Evolutionary conservation across 176 grass and related monocot species (phyloP), one percentile per base, ranked within the genome.

Genomic region (Carex pumila): DNA sequence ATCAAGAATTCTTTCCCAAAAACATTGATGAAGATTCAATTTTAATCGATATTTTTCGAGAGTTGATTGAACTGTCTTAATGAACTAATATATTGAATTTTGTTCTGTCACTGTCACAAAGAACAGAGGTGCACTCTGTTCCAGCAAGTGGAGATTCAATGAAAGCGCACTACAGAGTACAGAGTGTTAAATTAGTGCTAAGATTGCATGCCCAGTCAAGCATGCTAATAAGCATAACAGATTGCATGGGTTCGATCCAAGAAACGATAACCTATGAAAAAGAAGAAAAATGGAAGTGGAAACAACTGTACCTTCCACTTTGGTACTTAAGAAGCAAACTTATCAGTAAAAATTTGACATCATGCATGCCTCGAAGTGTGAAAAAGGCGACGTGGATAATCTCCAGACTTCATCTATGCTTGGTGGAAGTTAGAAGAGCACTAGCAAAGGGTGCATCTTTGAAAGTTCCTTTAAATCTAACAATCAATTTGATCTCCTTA

Each of bases 101-200:
- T 34, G 52, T 32, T 39, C 25, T 56, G 30, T 78, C 52, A 78
- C 13, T 78, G 12, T 78, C 29, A 56, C 49, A 62, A 63, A 47
- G 32, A 64, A 59, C 36, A 81, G 79, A 64, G 18, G 15, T 60
- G 79, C 58, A 64, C 57, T 81, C 50, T 61, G 58, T 81, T 81
- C 30, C 43, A 54, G 54, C 39, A 30, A 53, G 62, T 83, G 62
- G 81, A 68, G 81, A 67, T 83, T 69, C 61, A 37, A 55, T 55
- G 62, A 69, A 65, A 83, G 21, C 79, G 61, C 81, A 83, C 81
- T 69, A 83, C 41, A 31, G 1, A 76, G 47, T 50, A 50, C 47
- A 50, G 9, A 45, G 47, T 54, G 60, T 34, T 53, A 22, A 67
- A 31, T 54, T 47, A 55, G 62, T 83, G 80, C 80, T 83, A 19